These are phyloP conservation scores for Boletus smithii DNA, from an alignment of 1,284 basidiomycete species.

Conservation along the genomic window DNA sequence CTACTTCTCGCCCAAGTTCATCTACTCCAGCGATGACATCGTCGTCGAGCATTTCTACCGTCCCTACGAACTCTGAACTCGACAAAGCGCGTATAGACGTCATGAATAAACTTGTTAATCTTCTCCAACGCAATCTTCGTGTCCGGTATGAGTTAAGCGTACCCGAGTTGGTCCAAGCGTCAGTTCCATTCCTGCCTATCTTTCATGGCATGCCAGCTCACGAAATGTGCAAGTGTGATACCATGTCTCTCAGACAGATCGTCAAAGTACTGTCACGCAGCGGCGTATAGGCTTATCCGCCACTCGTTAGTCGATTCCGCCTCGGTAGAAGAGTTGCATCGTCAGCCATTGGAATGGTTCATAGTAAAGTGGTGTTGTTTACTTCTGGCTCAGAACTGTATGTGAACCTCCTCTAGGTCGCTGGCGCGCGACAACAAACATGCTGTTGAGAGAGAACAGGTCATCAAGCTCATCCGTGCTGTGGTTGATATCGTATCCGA, in stretches of 20 bases:
- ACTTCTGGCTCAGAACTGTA: not conserved
- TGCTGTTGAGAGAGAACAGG: conserved; percentile 89
- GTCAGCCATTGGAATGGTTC: conserved; percentile 81
- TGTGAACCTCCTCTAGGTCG: conserved; percentile 49
- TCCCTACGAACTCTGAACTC: conserved; percentile 43
- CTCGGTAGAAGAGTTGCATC: conserved; percentile 56
- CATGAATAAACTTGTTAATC: conserved; percentile 65
- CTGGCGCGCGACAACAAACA: conserved; percentile 83
- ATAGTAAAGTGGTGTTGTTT: conserved; percentile 64
- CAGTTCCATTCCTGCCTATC: conserved; percentile 26
- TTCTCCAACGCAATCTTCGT: conserved; percentile 73
- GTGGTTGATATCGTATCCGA: conserved; percentile 74
- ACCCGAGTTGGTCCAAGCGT: conserved; percentile 72
- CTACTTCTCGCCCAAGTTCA: conserved; percentile 45
- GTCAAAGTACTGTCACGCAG: conserved; percentile 75
- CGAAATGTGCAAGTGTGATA: conserved; percentile 49
- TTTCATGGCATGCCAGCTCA: conserved; percentile 12
- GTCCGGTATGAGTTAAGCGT: conserved; percentile 76
- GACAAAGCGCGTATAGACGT: conserved; percentile 57
- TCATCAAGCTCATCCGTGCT: conserved; percentile 87
- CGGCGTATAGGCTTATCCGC: conserved; percentile 84
- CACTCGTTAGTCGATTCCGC: conserved; percentile 73
- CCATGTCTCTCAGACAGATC: conserved; percentile 76
- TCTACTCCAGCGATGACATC: conserved; percentile 38
- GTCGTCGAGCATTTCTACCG: conserved; percentile 37